These are phyloP conservation scores for Metschnikowia lochheadii DNA, from an alignment of 805 yeast species.

Conservation along the genomic window DNA sequence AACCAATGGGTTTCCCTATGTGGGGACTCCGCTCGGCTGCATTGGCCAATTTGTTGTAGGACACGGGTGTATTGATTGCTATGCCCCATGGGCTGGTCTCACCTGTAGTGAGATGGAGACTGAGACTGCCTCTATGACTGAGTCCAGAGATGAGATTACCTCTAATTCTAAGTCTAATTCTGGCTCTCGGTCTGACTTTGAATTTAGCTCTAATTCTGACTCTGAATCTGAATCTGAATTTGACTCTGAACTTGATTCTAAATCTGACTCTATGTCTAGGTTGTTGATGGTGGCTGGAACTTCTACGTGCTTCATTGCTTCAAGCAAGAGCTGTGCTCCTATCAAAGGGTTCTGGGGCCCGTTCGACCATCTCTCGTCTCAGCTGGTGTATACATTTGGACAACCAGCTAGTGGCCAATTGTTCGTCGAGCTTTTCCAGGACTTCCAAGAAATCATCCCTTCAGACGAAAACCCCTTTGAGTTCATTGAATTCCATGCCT, in stretches of 20 bases:
- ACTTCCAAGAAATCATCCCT: constrained; percentile 14
- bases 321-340: constrained; percentile 21
- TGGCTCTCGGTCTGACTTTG: no score
- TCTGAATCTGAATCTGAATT: no score
- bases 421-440: constrained; percentile 43
- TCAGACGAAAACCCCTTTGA: constrained; percentile 10
- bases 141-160: no score
- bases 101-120: background rate
- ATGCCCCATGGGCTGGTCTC: constrained; percentile 39
- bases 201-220: no score
- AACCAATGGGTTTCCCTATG: background rate
- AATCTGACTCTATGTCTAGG: background rate
- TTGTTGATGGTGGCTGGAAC: constrained; percentile 59
- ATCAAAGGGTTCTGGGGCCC: constrained; percentile 62
- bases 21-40: constrained; percentile 22
- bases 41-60: constrained; percentile 20
- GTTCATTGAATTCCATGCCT: constrained; percentile 21
- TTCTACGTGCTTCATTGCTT: constrained; percentile 49
- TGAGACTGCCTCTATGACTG: no score
- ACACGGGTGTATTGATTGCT: constrained; percentile 58
- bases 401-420: constrained; percentile 56
- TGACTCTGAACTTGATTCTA: no score
- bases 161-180: no score
- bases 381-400: constrained; percentile 49
- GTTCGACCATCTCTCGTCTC: constrained; percentile 33